Evolutionary conservation across 2,329 filamentous ascomycete genomes (phyloP), one percentile per base, ranked within the genome.

Genomic region (Ceratocystis variospora): DNA sequence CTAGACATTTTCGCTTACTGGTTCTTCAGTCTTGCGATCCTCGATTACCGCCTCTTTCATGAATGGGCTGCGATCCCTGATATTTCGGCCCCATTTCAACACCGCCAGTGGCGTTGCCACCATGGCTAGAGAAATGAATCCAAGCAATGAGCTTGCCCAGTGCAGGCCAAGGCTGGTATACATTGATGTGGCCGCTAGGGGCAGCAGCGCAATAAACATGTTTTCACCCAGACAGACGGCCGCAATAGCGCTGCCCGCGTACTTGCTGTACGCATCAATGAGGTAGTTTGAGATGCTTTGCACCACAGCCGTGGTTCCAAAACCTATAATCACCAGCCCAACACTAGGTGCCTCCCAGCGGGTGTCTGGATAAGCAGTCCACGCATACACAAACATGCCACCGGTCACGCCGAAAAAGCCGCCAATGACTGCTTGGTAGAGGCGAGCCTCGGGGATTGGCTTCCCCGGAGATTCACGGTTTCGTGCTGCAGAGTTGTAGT

Each of bases 381-480:
- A 82, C 0, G 74, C 80, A 68, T 81, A 82, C 41, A 76, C 74
- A 68, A 82, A 80, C 72, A 81, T 75, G 15, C 80, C 80, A 1
- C 76, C 79, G 0, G 63, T 68, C 7, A 68, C 63, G 7, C 66
- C 66, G 25, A 66, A 66, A 31, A 68, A 61, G 5, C 66, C 66
- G 28, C 66, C 66, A 50, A 68, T 63, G 17, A 68, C 63, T 8
- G 66, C 66, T 17, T 68, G 66, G 59, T 68, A 68, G 12, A 68
- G 66, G 25, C 66, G 63, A 6, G 66, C 61, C 25, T 68, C 66
- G 45, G 66, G 66, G 41, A 68, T 64, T 74, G 75, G 75, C 2
- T 69, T 68, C 17, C 73, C 73, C 0, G 75, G 74, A 2, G 68
- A 66, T 66, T 77, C 73, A 8, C 67, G 72, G 63, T 77, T 77